These are phyloP conservation scores for Hygrocybe punicea DNA, from an alignment of 768 basidiomycete species.

Conservation along the genomic window DNA sequence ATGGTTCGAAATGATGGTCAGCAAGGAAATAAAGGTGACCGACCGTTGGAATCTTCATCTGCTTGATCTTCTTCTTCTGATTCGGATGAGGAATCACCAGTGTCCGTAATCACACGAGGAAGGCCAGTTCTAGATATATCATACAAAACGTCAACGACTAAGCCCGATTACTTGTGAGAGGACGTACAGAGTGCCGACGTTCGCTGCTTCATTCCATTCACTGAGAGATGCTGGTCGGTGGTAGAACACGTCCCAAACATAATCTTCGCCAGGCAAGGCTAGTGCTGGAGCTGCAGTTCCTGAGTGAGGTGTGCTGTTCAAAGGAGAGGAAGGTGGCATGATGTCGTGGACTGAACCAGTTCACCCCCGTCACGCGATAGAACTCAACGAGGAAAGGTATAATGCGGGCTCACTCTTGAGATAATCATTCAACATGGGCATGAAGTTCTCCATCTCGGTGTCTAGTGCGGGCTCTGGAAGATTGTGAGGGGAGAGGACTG, in stretches of 20 bases:
- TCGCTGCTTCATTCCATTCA: conserved; percentile 56
- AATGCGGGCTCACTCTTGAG: conserved; percentile 47
- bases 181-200: conserved; percentile 63
- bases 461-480: conserved; percentile 35
- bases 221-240: conserved; percentile 57
- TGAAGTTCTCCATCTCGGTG: conserved; percentile 70
- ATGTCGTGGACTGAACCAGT: conserved; percentile 32
- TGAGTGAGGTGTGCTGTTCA: conserved; percentile 7
- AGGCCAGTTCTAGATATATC: conserved; percentile 52
- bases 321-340: conserved; percentile 9
- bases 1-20: not conserved
- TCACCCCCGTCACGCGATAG: conserved; percentile 3
- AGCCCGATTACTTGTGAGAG: not conserved
- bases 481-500: conserved; percentile 46
- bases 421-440: conserved; percentile 76
- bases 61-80: conserved; percentile 70
- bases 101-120: conserved; percentile 52
- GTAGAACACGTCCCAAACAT: conserved; percentile 84
- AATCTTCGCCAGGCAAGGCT: conserved; percentile 41
- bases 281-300: not conserved
- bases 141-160: conserved; percentile 2
- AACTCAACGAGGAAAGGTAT: not conserved
- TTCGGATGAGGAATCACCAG: conserved; percentile 59
- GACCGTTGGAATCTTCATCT: conserved; percentile 84
- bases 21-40: conserved; percentile 8